A percentile compares a stretch with the other conserved stretches of the same genome.
phyloP scores from a whole-genome alignment of 2,329 filamentous ascomycete genomes.

The Spiromastix sp. region DNA sequence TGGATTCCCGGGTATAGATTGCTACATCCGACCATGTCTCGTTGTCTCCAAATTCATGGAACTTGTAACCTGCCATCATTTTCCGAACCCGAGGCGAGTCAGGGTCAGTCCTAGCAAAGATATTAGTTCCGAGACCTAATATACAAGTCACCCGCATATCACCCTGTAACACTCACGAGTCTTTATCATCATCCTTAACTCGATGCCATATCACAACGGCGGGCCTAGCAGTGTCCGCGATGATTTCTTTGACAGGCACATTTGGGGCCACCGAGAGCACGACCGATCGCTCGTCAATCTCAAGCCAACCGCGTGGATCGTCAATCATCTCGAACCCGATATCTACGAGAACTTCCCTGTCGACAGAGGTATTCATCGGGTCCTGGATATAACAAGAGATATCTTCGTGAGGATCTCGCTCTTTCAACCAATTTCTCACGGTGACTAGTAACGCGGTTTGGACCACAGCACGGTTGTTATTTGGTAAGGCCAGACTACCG shows the following conservation, averaged over 20 bases:
- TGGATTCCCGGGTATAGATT: too few relatives aligned
- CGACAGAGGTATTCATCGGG: background rate
- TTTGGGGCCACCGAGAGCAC: background rate
- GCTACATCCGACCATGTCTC: too few relatives aligned
- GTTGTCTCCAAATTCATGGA: too few relatives aligned
- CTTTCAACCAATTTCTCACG: too few relatives aligned
- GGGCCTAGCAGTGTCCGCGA: constrained; percentile 1
- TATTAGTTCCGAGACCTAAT: too few relatives aligned
- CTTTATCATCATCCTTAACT: background rate
- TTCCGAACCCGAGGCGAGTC: too few relatives aligned
- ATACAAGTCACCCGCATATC: too few relatives aligned
- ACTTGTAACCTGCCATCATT: too few relatives aligned
- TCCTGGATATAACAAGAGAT: background rate
- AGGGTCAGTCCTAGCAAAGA: too few relatives aligned
- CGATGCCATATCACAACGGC: background rate
- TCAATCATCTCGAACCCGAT: background rate
- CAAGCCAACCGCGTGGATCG: background rate
- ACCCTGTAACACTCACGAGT: background rate
- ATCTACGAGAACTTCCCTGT: background rate
- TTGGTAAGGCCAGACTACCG: too few relatives aligned
- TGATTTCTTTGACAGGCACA: constrained; percentile 1
- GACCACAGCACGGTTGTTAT: background rate
- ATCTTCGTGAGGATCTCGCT: background rate
- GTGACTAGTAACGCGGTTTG: background rate
- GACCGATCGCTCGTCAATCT: background rate